A percentile compares a stretch with the other conserved stretches of the same genome.
phyloP scores from a whole-genome alignment of 768 basidiomycete genomes.

The Neoboletus brunneissimus region DNA sequence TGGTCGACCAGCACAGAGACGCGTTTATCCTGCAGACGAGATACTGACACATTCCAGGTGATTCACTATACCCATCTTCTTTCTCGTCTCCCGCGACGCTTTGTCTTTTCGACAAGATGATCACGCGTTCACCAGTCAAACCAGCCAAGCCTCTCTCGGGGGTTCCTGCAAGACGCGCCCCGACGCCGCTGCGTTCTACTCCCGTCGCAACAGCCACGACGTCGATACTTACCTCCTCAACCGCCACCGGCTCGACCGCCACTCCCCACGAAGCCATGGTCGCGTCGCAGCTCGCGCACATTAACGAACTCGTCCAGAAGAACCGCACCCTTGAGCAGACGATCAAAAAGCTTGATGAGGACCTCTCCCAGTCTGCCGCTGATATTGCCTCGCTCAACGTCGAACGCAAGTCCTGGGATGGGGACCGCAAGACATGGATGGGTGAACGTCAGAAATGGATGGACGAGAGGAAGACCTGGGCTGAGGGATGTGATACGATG shows the following conservation, averaged over 20 bases:
- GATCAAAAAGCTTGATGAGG: conserved; percentile 51
- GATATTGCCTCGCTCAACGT: conserved; percentile 36
- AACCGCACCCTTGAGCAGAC: conserved; percentile 63
- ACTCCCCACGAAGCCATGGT: conserved; percentile 48
- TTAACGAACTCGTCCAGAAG: conserved; percentile 69
- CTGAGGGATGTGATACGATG: conserved; percentile 58
- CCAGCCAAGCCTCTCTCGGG: conserved; percentile 8
- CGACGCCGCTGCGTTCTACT: conserved; percentile 23
- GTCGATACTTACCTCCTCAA: conserved; percentile 27
- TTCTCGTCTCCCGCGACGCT: not conserved
- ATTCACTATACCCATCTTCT: not conserved
- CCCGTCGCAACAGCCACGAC: conserved; percentile 20
- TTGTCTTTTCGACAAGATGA: conserved; percentile 18
- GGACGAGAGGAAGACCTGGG: conserved; percentile 56
- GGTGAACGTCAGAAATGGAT: conserved; percentile 41
- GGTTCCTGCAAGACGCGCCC: conserved; percentile 15
- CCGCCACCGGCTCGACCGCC: conserved; percentile 28
- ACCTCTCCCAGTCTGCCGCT: conserved; percentile 37
- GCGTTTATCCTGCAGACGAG: not conserved
- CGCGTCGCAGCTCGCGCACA: conserved; percentile 62
- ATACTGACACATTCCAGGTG: conserved; percentile 1
- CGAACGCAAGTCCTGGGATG: conserved; percentile 36
- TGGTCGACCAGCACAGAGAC: conserved; percentile 4
- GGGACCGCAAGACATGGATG: conserved; percentile 25
- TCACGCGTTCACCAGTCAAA: conserved; percentile 30